Conservation (phyloP, 495 filamentous ascomycete species). For the Aspergillus ostianus region DNA sequence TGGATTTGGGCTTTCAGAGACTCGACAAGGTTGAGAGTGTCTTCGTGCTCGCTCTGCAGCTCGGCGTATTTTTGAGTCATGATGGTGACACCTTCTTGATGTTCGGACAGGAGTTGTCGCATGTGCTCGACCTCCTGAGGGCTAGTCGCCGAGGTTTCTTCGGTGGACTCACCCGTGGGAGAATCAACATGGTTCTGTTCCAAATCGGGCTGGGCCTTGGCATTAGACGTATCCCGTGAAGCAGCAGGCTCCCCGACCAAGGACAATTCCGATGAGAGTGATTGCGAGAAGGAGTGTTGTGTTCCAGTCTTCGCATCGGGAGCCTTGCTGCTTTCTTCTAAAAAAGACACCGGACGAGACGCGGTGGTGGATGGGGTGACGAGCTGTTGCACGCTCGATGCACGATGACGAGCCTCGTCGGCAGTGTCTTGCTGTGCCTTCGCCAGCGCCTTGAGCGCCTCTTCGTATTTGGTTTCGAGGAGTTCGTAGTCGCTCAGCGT, state of each 20-base stretch:
- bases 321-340: conserved; percentile 75
- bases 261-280: conserved; percentile 94
- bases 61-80: conserved; percentile 76
- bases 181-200: conserved; percentile 18
- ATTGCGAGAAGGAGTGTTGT: conserved; percentile 85
- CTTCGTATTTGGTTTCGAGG: conserved; percentile 86
- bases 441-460: conserved; percentile 76
- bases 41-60: conserved; percentile 76
- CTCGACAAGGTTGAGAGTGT: conserved; percentile 80
- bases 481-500: conserved; percentile 78
- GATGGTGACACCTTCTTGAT: conserved; percentile 67
- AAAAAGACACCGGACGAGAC: conserved; percentile 83
- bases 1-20: conserved; percentile 83
- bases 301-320: conserved; percentile 69
- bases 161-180: conserved; percentile 14
- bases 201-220: conserved; percentile 29
- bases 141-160: conserved; percentile 28
- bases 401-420: conserved; percentile 75
- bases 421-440: conserved; percentile 76
- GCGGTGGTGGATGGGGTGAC: conserved; percentile 56
- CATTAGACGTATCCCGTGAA: conserved; percentile 60
- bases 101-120: conserved; percentile 67
- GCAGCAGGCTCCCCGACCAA: conserved; percentile 82
- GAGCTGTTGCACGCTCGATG: conserved; percentile 45
- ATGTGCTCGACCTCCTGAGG: conserved; percentile 68